Evolutionary conservation across 495 filamentous ascomycete genomes (phyloP), one percentile per base, ranked within the genome.

Genomic region (Pyrenula massariospora): DNA sequence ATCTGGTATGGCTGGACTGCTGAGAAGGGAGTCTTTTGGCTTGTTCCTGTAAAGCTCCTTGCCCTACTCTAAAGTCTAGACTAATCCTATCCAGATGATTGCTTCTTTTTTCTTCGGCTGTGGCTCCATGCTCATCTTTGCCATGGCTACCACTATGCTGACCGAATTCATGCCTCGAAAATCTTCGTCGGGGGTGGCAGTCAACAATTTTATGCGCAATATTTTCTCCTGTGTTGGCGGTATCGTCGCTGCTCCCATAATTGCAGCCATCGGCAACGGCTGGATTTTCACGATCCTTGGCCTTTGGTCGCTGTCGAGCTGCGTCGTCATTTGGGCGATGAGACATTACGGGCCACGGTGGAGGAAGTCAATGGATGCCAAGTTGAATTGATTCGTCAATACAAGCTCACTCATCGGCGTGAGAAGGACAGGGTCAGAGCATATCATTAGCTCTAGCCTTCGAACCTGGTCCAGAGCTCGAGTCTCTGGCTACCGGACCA

Each of bases 41-140:
- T 77, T 72, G 76, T 76, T 66, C 70, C 85, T 66, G 80, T 89
- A 82, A 62, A 67, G 23, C 12, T 51, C n/a, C 48, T 15, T 15
- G 31, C 15, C 31, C 8, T 21, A 55, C 24, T 21, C 2, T 2
- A 76, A 15, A 78, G 75, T 75, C 68, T 78, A 71, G 73, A 60
- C 62, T 64, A 31, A 60, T 22, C 56, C 54, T 51, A 8, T 12
- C 20, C 55, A 80, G 71, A 77, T 86, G 71, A 80, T 93, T 25
- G 86, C 87, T 2, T 93, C 89, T 57, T 91, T 95, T 69, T 87
- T 87, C 67, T 96, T 96, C 65, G 92, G 92, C 15, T 65, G 89
- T 48, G 89, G 89, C 3, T 84, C 78, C 51, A 96, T 97, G 92
- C 73, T 97, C 15, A 87, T 95, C 22, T 95, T 97, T 68, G 75